Percentiles rank a stretch among this genome's conserved stretches.
Conservation (phyloP, 257 asterid genomes). For the Apocynum venetum region DNA sequence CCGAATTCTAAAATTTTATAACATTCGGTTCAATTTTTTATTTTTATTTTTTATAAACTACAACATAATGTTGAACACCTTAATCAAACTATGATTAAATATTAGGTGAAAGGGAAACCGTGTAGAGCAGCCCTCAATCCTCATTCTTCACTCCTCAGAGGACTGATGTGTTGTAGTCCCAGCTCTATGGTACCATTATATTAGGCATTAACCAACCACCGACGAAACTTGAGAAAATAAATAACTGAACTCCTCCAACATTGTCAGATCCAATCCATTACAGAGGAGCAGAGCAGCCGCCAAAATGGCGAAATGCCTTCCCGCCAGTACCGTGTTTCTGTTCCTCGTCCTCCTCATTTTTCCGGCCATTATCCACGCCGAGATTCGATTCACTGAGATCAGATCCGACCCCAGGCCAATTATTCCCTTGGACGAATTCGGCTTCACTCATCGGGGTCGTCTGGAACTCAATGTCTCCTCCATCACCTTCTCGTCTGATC, state of each 20-base stretch:
- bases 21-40: no score
- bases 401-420: conserved; percentile 62
- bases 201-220: neutral
- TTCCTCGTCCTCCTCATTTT: conserved; percentile 32
- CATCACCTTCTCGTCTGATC: conserved; percentile 38
- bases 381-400: conserved; percentile 55
- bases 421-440: conserved; percentile 80
- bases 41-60: no score
- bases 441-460: conserved; percentile 80
- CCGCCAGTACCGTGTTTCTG: conserved; percentile 13
- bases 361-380: conserved; percentile 39
- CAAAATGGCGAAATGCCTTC: conserved; percentile 6
- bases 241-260: neutral
- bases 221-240: neutral
- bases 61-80: no score
- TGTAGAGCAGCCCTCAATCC: no score
- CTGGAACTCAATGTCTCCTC: conserved; percentile 60
- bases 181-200: no score
- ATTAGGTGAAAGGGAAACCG: no score
- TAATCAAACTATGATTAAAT: no score
- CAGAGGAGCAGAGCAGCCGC: neutral
- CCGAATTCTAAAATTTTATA: no score
- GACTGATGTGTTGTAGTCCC: no score
- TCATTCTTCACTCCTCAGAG: no score
- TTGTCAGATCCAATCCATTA: neutral